Evolutionary conservation across 495 filamentous ascomycete genomes (phyloP).

Genomic region (Xylaria longipes): DNA sequence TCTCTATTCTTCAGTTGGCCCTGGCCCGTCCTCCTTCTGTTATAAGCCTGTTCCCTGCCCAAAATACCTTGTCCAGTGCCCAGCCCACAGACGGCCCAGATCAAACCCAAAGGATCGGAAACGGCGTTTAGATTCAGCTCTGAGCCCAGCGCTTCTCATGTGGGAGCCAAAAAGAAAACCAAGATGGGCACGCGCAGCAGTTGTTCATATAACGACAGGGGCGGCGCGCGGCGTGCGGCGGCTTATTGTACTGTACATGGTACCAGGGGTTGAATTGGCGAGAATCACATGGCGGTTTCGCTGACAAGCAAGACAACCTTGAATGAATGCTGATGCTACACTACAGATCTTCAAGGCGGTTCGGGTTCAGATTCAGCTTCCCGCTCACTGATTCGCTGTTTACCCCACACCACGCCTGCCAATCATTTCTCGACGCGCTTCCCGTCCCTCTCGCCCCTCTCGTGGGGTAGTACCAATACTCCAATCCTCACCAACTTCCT

Average conservation of each 20-base stretch:
- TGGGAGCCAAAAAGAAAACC: background rate
- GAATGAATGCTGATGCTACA: slow-evolving; percentile 13
- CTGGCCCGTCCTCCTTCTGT: background rate
- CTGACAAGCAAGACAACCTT: slow-evolving; percentile 1
- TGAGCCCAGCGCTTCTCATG: background rate
- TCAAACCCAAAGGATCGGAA: background rate
- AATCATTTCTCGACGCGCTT: slow-evolving; percentile 6
- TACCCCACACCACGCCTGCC: slow-evolving; percentile 1
- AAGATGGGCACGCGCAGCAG: background rate
- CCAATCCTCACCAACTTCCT: background rate
- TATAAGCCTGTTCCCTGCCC: background rate
- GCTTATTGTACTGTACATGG: background rate
- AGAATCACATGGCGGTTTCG: background rate
- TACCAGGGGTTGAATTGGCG: background rate
- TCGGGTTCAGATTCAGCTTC: slow-evolving; percentile 3
- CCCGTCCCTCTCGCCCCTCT: slow-evolving; percentile 5
- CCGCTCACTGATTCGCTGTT: slow-evolving; percentile 2
- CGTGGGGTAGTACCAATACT: slow-evolving; percentile 9
- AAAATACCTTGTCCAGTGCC: background rate
- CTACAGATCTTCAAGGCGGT: background rate
- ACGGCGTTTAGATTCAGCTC: background rate
- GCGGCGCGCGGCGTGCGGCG: background rate
- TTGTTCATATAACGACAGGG: background rate
- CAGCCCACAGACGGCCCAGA: background rate
- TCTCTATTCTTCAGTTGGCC: background rate